Base-by-base conservation (phyloP, 805 yeast species). In the Candida endomychidarum region DNA sequence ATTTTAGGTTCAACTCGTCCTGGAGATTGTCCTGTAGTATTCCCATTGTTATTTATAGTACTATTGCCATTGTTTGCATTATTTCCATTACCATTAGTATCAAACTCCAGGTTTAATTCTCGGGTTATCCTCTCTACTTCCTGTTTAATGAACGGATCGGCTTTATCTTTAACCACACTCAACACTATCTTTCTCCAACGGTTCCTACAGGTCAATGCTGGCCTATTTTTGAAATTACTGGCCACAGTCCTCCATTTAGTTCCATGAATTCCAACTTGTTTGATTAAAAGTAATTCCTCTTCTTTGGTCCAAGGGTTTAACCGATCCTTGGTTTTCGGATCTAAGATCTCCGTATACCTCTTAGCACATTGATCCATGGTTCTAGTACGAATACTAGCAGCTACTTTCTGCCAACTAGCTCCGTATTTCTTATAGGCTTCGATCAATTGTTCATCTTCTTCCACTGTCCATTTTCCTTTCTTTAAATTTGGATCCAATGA, bases 361-460 rank as follows among this genome's bases (percentile, higher is more conserved):
- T 90, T 90, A 2, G 96, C 86, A 67, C 98, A 90, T 65, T 90
- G 97, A 60, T 89, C 96, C 54, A 89, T 96, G 0, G 95, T 90
- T 56, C 97, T 72, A 4, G 96, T 95, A 3, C 78, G 77, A 9
- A 90, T 84, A 38, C 77, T 81, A 37, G 72, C 63, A 0, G 96
- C 80, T 8, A 90, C 89, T 51, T 82, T 82, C 47, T 85, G 86
- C 97, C 97, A 90, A 21, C 81, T 75, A 0, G 95, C 74, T 0
- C 97, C 97, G 56, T 77, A 74, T 48, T 70, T 74, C 35, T 75
- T 66, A 57, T 76, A 85, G 2, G 93, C 88, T 37, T 72, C 68
- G 16, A 83, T 54, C 25, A 90, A 67, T 26, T 68, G 65, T 24
- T 73, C 73, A 62, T 90, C 97, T 58, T 90, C 97, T 28, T 75